Percentiles rank a stretch among this genome's conserved stretches.
These are phyloP conservation scores for Colletotrichum limetticola DNA, from an alignment of 2,329 filamentous ascomycete species.

Conservation along the genomic window DNA sequence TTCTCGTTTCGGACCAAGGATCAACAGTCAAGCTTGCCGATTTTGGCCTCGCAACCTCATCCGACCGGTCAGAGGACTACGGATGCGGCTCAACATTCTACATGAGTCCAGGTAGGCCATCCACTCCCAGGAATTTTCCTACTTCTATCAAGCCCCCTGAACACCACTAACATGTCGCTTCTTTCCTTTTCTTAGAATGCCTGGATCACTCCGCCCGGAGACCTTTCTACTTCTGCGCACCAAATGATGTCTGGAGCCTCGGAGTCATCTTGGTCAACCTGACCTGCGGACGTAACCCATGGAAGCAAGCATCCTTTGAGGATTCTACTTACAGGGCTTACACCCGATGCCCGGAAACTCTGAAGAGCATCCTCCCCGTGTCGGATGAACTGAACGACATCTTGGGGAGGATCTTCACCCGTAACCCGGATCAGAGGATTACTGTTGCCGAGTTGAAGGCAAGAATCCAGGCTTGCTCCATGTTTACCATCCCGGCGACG, in stretches of 20 bases:
- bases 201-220: slow-evolving; percentile 79
- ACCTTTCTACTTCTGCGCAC: slow-evolving; percentile 87
- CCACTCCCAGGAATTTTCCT: slow-evolving; percentile 38
- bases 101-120: slow-evolving; percentile 94
- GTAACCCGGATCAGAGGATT: slow-evolving; percentile 84
- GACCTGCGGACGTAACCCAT: slow-evolving; percentile 97
- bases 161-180: slow-evolving; percentile 43
- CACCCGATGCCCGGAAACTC: slow-evolving; percentile 84
- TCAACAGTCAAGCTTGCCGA: slow-evolving; percentile 95
- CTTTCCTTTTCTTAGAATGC: slow-evolving; percentile 74
- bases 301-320: slow-evolving; percentile 94
- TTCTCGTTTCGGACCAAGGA: slow-evolving; percentile 89
- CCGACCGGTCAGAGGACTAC: slow-evolving; percentile 88
- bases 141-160: slow-evolving; percentile 20
- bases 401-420: slow-evolving; percentile 86
- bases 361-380: slow-evolving; percentile 92
- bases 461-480: slow-evolving; percentile 79
- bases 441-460: slow-evolving; percentile 82
- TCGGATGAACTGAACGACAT: slow-evolving; percentile 91
- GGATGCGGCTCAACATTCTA: slow-evolving; percentile 99
- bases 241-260: slow-evolving; percentile 98
- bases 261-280: slow-evolving; percentile 98
- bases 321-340: slow-evolving; percentile 96
- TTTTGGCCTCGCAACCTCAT: slow-evolving; percentile 92
- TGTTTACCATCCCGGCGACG: slow-evolving; percentile 69